phyloP scores from a whole-genome alignment of 306 rosid species.

The Dryas alaskensis region DNA sequence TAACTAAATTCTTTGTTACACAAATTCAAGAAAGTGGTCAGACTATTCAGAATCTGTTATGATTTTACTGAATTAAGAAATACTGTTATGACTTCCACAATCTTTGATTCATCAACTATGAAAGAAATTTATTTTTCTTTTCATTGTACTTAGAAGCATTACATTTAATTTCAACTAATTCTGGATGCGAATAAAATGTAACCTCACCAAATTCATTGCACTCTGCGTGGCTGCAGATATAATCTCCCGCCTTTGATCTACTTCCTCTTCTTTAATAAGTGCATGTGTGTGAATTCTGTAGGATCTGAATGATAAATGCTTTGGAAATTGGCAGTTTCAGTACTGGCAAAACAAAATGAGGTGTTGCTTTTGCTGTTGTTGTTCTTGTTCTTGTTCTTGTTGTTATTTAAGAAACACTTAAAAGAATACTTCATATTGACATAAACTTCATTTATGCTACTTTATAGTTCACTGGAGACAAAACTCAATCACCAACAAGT shows the following conservation, averaged over 20 bases:
- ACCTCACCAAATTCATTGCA: neutral
- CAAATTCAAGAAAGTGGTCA: too few relatives aligned
- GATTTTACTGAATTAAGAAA: neutral
- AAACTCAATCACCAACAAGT: neutral
- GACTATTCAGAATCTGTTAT: neutral
- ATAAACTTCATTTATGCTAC: neutral
- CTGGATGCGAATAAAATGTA: too few relatives aligned
- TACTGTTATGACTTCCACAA: neutral
- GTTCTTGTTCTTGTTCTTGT: too few relatives aligned
- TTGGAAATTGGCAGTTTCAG: neutral
- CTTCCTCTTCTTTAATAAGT: neutral
- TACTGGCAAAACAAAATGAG: neutral
- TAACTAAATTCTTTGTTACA: neutral
- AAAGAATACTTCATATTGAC: neutral
- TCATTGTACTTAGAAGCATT: too few relatives aligned
- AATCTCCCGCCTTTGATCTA: neutral
- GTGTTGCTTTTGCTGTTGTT: neutral
- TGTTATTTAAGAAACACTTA: neutral
- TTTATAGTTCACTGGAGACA: neutral
- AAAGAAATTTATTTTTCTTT: neutral
- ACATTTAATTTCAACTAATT: too few relatives aligned
- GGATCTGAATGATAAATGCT: constrained; percentile 12
- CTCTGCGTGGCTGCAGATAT: neutral
- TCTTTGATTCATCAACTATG: neutral
- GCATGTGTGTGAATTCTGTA: neutral